Evolutionary conservation across 305 asterid genomes (phyloP).

Genomic region (Plantago lanceolata): DNA sequence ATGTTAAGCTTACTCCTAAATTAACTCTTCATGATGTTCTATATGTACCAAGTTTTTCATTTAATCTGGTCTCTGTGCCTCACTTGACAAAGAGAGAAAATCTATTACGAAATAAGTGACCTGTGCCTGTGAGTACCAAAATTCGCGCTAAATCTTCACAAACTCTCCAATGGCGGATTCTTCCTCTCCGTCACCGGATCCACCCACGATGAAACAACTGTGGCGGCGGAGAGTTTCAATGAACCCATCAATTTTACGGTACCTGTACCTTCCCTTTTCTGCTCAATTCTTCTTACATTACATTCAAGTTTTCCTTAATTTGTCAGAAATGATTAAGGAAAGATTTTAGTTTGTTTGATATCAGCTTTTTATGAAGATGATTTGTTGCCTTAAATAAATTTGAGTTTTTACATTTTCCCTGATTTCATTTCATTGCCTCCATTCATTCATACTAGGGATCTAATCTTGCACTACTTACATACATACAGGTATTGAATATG

Average conservation of each 20-base stretch:
- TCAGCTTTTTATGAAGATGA: not conserved
- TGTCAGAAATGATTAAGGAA: not conserved
- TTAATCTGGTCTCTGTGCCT: too few relatives aligned
- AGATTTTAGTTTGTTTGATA: not conserved
- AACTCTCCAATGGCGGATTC: slow-evolving; percentile 31
- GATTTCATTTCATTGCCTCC: not conserved
- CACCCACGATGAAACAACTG: slow-evolving; percentile 12
- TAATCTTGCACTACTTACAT: too few relatives aligned
- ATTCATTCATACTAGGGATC: not conserved
- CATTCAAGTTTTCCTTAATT: not conserved
- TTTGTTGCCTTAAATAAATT: too few relatives aligned
- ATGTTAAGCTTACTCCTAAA: too few relatives aligned
- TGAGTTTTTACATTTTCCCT: not conserved
- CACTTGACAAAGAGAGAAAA: too few relatives aligned
- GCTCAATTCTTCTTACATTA: slow-evolving; percentile 42
- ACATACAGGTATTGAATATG: too few relatives aligned
- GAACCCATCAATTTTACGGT: slow-evolving; percentile 50
- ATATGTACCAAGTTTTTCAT: too few relatives aligned
- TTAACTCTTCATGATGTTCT: too few relatives aligned
- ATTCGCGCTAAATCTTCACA: not conserved
- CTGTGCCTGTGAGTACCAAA: too few relatives aligned
- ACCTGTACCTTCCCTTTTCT: slow-evolving; percentile 69
- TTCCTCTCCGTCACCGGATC: slow-evolving; percentile 22
- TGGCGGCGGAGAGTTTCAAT: slow-evolving; percentile 35
- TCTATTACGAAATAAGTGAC: too few relatives aligned